Evolutionary conservation across 805 yeast genomes (phyloP), one percentile per base, ranked within the genome.

Genomic region (Myxozyma udenii): DNA sequence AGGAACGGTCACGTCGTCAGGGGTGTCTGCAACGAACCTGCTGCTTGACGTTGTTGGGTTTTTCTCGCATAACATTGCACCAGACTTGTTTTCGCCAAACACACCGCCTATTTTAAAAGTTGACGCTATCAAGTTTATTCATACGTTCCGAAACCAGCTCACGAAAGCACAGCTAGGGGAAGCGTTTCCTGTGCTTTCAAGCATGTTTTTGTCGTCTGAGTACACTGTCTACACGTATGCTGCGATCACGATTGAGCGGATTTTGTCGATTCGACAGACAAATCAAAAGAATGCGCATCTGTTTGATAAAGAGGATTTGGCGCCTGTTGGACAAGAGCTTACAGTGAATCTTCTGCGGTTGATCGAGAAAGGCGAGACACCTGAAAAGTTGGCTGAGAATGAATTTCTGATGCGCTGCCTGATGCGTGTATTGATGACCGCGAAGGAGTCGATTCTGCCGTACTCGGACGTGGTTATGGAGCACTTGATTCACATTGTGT

Each of bases 371-470:
- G 78, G 78, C 52, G 67, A 72, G 2, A 71, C 87, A 0, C 97
- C 98, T 0, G 97, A 89, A 66, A 91, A 89, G 65, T 72, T 95
- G 46, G 89, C 97, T 0, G 98, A 93, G 65, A 93, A 93, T 68
- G 98, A 93, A 65, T 93, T 87, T 66, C 74, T 93, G 64, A 87
- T 93, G 83, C 87, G 84, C 65, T 81, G 95, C 26, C 74, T 87
- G 1, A 87, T 89, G 89, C 78, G 97, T 62, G 83, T 90, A 5
- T 75, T 84, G 44, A 79, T 89, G 16, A 78, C 88, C 6, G 87
- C 85, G 61, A 87, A 85, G 57, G 70, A 81, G 0, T 62, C 68
- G 6, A 62, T 64, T 19, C 44, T 50, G 11, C 65, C 68, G 2
- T 68, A 66, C 46, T 68, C 69, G 3, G 62, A 56, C 3, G 46